Evolutionary conservation across 179 eudicot species (phyloP).

Genomic region (Amaranthus tricolor): DNA sequence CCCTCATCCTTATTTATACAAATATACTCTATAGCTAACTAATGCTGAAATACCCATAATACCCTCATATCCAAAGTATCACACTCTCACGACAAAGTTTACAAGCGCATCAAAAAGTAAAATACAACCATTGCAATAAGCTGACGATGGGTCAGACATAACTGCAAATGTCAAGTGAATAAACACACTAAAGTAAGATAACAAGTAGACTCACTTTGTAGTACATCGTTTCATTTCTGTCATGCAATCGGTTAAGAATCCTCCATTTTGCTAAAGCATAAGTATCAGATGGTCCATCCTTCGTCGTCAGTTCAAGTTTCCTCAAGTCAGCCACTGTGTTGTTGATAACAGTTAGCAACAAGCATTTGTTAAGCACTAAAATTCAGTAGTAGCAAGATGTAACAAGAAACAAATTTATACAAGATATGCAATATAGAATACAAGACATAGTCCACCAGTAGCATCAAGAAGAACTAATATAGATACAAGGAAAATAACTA

Average conservation of each 20-base stretch:
- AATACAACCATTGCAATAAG: neutral
- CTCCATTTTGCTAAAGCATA: conserved; percentile 93
- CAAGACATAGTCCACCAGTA: neutral
- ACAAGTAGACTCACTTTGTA: conserved; percentile 50
- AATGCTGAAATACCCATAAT: no score
- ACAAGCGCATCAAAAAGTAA: neutral
- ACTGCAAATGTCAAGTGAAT: neutral
- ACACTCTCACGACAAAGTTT: neutral
- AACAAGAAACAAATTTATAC: neutral
- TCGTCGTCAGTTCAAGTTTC: conserved; percentile 67
- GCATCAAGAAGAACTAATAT: neutral
- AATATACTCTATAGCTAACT: no score
- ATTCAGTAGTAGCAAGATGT: neutral
- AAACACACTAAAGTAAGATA: conserved; percentile 1
- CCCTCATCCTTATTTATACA: no score
- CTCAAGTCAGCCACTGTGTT: conserved; percentile 72
- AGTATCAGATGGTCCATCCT: conserved; percentile 95
- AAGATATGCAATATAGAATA: neutral
- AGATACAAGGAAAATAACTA: neutral
- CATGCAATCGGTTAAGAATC: conserved; percentile 88
- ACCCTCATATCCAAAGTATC: neutral
- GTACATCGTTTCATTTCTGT: conserved; percentile 97
- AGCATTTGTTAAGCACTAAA: conserved; percentile 2
- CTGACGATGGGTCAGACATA: neutral
- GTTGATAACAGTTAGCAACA: conserved; percentile 2